A percentile compares a stretch with the other conserved stretches of the same genome.
phyloP scores from a whole-genome alignment of 2,329 filamentous ascomycete species.

The Apiospora rasikravindrae region DNA sequence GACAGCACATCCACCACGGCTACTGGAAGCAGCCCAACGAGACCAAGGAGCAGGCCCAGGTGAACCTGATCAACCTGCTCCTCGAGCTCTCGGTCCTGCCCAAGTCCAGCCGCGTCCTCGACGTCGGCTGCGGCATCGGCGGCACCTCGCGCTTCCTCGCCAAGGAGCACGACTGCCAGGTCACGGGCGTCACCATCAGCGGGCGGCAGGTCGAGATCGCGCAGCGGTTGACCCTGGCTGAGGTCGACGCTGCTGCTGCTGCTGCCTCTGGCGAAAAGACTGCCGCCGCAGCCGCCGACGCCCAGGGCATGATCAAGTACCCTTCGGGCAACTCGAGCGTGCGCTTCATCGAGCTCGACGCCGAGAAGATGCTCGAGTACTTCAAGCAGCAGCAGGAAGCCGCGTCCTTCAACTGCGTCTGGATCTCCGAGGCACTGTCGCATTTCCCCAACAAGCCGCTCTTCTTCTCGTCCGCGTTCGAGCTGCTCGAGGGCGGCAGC shows the following conservation, averaged over 20 bases:
- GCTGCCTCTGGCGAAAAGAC: not conserved
- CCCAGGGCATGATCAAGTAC: conserved; percentile 18
- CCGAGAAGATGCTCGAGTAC: conserved; percentile 62
- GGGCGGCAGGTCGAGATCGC: conserved; percentile 64
- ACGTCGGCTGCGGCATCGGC: conserved; percentile 66
- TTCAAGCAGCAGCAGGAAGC: conserved; percentile 45
- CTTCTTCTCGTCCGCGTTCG: conserved; percentile 60
- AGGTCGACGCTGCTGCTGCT: conserved; percentile 22
- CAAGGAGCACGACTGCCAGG: conserved; percentile 53
- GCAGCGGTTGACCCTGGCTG: conserved; percentile 50
- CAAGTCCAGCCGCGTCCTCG: conserved; percentile 51
- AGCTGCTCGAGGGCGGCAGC: conserved; percentile 53
- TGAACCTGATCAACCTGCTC: conserved; percentile 61
- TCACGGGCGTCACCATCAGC: conserved; percentile 67
- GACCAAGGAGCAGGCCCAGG: conserved; percentile 62
- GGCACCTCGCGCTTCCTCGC: conserved; percentile 64
- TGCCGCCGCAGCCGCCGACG: not conserved
- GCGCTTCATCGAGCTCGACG: conserved; percentile 63
- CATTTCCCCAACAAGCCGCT: conserved; percentile 64
- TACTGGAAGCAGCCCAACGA: conserved; percentile 58
- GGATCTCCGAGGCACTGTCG: conserved; percentile 67
- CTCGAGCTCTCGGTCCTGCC: conserved; percentile 52
- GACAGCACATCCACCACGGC: conserved; percentile 68
- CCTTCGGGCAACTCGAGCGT: conserved; percentile 43
- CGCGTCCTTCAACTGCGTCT: conserved; percentile 58